These are phyloP conservation scores for Termitomyces bulborhizus DNA, from an alignment of 768 basidiomycete species.

Conservation along the genomic window DNA sequence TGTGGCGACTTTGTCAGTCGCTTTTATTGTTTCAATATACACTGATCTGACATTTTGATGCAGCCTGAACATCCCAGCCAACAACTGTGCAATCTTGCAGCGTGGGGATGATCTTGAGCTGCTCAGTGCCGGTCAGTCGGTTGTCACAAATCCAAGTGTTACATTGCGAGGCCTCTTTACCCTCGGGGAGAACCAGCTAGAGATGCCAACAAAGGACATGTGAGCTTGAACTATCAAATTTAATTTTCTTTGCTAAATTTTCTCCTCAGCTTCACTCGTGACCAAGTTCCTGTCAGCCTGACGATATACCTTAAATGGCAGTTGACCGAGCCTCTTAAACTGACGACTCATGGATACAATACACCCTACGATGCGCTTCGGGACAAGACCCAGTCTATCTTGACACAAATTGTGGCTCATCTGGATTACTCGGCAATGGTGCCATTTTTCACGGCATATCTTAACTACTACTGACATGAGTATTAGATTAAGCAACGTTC, in stretches of 20 bases:
- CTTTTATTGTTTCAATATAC: neutral
- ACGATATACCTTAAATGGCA: constrained; percentile 83
- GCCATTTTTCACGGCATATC: constrained; percentile 1
- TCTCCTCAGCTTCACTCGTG: constrained; percentile 62
- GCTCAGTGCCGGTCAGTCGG: constrained; percentile 77
- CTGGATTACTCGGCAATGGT: constrained; percentile 46
- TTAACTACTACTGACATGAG: constrained; percentile 6
- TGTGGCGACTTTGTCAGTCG: constrained; percentile 66
- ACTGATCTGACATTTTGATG: neutral
- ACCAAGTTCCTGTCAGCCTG: constrained; percentile 80
- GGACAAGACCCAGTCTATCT: constrained; percentile 83
- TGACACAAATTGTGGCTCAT: constrained; percentile 84
- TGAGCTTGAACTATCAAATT: constrained; percentile 24
- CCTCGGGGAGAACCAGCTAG: constrained; percentile 76
- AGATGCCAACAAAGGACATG: constrained; percentile 89
- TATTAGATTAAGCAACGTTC: constrained; percentile 71
- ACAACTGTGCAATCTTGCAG: constrained; percentile 82
- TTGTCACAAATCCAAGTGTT: constrained; percentile 78
- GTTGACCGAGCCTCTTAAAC: constrained; percentile 45
- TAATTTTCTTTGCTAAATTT: neutral
- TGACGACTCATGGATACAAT: constrained; percentile 79
- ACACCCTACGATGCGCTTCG: constrained; percentile 74
- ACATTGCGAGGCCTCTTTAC: constrained; percentile 77
- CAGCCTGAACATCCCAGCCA: constrained; percentile 79
- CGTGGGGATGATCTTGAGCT: constrained; percentile 74